Evolutionary conservation across 768 basidiomycete species (phyloP).

Genomic region (Lentinula edodes): DNA sequence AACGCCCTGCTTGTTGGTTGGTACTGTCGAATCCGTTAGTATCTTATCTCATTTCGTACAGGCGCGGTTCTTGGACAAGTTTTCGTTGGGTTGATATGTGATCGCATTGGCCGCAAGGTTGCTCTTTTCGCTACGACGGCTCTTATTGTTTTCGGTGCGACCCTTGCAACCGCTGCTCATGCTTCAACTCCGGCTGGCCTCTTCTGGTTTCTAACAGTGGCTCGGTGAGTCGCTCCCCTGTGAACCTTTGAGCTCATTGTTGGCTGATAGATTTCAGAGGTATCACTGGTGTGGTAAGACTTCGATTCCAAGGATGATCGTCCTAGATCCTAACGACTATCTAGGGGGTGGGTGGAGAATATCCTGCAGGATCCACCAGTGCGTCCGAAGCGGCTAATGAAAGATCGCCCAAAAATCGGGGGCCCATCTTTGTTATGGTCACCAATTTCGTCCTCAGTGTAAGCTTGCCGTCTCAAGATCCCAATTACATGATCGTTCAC

Average conservation of each 20-base stretch:
- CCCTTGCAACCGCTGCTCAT: conserved; percentile 62
- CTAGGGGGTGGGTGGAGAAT: conserved; percentile 73
- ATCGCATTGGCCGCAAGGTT: conserved; percentile 70
- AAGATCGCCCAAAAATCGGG: conserved; percentile 51
- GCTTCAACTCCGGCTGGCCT: conserved; percentile 53
- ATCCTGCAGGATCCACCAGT: conserved; percentile 53
- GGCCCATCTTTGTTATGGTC: conserved; percentile 72
- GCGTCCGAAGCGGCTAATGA: conserved; percentile 64
- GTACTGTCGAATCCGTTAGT: conserved; percentile 11
- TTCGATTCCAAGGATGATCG: background rate
- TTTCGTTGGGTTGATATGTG: conserved; percentile 63
- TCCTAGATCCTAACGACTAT: background rate
- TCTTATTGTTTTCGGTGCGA: conserved; percentile 66
- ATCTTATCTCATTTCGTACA: conserved; percentile 14
- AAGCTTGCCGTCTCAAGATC: conserved; percentile 13
- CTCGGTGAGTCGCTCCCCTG: conserved; percentile 23
- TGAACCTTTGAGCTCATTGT: background rate
- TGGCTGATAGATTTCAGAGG: conserved; percentile 33
- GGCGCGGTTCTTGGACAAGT: conserved; percentile 61
- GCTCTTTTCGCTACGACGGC: conserved; percentile 65
- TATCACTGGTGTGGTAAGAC: conserved; percentile 56
- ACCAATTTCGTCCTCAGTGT: conserved; percentile 68
- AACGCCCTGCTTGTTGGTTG: conserved; percentile 67
- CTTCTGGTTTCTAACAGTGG: conserved; percentile 72
- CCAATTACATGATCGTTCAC: background rate